These are phyloP conservation scores for Penicillium sp. DNA, from an alignment of 2,329 filamentous ascomycete species.

Conservation along the genomic window DNA sequence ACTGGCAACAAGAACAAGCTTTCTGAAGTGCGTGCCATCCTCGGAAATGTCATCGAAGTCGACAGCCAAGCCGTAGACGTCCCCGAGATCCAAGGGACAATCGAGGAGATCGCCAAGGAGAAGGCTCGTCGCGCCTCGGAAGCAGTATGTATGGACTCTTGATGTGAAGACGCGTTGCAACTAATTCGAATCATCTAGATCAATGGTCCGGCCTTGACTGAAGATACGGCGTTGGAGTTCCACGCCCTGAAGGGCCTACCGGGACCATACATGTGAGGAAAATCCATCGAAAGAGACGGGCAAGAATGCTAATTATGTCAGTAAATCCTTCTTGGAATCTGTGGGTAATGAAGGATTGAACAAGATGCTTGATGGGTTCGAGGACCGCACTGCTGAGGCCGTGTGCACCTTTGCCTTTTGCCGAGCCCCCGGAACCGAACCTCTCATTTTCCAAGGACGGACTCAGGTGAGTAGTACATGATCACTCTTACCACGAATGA, in stretches of 20 bases:
- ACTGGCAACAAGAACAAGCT: constrained; percentile 96
- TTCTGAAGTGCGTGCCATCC: constrained; percentile 81
- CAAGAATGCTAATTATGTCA: constrained; percentile 40
- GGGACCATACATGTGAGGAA: constrained; percentile 85
- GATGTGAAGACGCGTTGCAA: not conserved
- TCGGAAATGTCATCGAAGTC: constrained; percentile 70
- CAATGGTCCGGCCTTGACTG: constrained; percentile 84
- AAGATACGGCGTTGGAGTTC: constrained; percentile 95
- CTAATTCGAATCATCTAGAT: constrained; percentile 52
- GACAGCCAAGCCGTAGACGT: constrained; percentile 75
- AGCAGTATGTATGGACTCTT: constrained; percentile 53
- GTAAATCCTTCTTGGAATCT: constrained; percentile 89
- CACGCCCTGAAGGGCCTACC: constrained; percentile 86
- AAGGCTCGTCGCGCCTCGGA: constrained; percentile 84
- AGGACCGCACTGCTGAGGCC: constrained; percentile 87
- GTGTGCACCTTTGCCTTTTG: constrained; percentile 96
- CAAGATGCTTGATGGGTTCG: constrained; percentile 82
- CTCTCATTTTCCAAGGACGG: constrained; percentile 86
- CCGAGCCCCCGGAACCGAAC: constrained; percentile 77
- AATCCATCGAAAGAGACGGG: not conserved
- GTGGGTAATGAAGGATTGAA: constrained; percentile 84
- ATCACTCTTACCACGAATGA: not conserved
- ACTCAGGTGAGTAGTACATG: constrained; percentile 61
- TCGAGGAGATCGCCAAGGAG: constrained; percentile 86
- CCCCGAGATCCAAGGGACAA: constrained; percentile 84